Evolutionary conservation across 2,329 filamentous ascomycete species (phyloP).

Genomic region (Teratosphaeria destructans): DNA sequence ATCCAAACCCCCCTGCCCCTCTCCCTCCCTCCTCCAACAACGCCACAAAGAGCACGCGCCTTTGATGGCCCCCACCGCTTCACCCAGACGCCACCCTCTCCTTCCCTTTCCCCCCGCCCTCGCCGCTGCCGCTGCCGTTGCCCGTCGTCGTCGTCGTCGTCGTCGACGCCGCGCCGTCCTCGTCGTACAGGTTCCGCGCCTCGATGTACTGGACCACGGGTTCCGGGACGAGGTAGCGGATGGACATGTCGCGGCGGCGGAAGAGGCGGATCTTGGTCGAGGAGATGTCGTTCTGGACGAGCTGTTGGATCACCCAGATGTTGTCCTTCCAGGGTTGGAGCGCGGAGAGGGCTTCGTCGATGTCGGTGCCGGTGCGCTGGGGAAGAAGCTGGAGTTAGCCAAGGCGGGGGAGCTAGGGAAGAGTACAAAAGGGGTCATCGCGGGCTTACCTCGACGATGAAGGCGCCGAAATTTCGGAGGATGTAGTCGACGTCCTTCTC

Average conservation of each 20-base stretch:
- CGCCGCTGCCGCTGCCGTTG: conserved; percentile 3
- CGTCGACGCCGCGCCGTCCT: conserved; percentile 21
- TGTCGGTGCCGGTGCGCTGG: conserved; percentile 77
- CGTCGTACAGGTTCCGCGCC: conserved; percentile 27
- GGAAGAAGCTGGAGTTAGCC: conserved; percentile 29
- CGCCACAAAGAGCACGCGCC: neutral
- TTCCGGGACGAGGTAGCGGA: conserved; percentile 64
- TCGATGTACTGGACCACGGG: conserved; percentile 53
- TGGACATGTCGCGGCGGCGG: conserved; percentile 67
- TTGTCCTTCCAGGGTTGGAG: conserved; percentile 76
- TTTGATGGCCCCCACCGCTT: neutral
- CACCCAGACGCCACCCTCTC: neutral
- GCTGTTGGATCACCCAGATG: conserved; percentile 76
- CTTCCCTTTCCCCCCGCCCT: conserved; percentile 17
- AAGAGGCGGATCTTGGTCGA: conserved; percentile 76
- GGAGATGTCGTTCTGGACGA: conserved; percentile 78
- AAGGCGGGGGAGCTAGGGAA: too few relatives aligned
- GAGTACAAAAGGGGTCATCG: neutral
- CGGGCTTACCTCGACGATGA: conserved; percentile 51
- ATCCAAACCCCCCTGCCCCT: too few relatives aligned
- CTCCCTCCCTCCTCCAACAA: neutral
- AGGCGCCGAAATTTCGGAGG: conserved; percentile 68
- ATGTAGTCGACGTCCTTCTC: conserved; percentile 79
- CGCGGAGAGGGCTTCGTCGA: conserved; percentile 75
- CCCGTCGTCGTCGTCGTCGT: conserved; percentile 4